These are phyloP conservation scores for Rubroboletus satanas DNA, from an alignment of 768 basidiomycete genomes.

Conservation along the genomic window DNA sequence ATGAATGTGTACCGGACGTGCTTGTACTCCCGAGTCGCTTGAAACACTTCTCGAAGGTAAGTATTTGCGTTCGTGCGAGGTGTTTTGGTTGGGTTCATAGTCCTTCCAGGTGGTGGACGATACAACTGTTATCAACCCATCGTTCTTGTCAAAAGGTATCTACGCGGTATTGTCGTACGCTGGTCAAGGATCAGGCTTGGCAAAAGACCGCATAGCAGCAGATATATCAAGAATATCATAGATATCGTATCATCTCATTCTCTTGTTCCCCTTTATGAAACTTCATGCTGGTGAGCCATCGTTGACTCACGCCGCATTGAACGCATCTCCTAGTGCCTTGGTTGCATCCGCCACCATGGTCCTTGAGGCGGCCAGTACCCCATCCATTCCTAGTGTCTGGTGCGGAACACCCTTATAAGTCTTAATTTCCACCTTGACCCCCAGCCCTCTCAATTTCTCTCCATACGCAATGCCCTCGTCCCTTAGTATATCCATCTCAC, in stretches of 20 bases:
- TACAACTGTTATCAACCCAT: constrained; percentile 83
- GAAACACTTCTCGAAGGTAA: constrained; percentile 86
- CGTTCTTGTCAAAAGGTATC: constrained; percentile 59
- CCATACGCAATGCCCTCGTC: constrained; percentile 66
- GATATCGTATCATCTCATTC: not conserved
- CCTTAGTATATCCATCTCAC: constrained; percentile 61
- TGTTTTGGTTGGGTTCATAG: not conserved
- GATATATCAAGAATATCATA: constrained; percentile 28
- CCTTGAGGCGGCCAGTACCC: constrained; percentile 23
- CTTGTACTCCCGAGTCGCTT: constrained; percentile 84
- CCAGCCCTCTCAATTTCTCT: constrained; percentile 48
- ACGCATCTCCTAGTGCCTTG: constrained; percentile 18
- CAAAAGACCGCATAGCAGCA: constrained; percentile 26
- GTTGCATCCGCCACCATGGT: constrained; percentile 21
- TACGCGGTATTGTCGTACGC: constrained; percentile 46
- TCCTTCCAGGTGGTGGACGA: constrained; percentile 63
- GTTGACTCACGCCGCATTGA: not conserved
- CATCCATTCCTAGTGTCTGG: constrained; percentile 70
- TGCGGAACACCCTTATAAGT: constrained; percentile 60
- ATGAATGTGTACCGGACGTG: constrained; percentile 69
- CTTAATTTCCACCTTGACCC: constrained; percentile 50
- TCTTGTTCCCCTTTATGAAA: not conserved
- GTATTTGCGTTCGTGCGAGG: constrained; percentile 8
- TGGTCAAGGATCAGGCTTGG: constrained; percentile 25
- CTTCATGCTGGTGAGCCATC: not conserved